Conservation (phyloP, 2,329 filamentous ascomycete species). For the Ophiostoma ulmi region DNA sequence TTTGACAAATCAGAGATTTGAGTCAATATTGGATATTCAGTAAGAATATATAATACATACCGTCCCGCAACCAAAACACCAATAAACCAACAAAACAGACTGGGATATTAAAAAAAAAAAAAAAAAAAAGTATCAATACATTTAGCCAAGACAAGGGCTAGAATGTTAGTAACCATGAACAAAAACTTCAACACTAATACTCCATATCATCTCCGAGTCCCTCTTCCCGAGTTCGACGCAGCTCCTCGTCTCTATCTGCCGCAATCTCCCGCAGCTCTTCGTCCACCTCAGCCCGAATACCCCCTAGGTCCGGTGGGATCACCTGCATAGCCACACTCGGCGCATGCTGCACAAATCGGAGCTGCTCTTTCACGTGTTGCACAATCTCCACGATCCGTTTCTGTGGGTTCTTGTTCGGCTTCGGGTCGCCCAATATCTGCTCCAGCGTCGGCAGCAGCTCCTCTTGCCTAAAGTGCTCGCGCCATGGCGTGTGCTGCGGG, state of each 20-base stretch:
- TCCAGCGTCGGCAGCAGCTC: constrained; percentile 85
- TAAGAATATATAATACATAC: neutral
- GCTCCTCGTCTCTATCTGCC: constrained; percentile 40
- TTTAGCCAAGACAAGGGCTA: neutral
- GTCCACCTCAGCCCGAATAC: constrained; percentile 64
- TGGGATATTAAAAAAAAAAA: too few species aligned
- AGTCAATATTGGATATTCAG: neutral
- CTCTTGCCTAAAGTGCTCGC: constrained; percentile 81
- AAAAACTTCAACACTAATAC: constrained; percentile 17
- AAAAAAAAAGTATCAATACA: too few species aligned
- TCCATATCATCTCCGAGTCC: constrained; percentile 56
- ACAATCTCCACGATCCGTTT: constrained; percentile 73
- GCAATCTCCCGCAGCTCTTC: constrained; percentile 57
- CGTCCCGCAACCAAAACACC: neutral
- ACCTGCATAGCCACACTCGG: constrained; percentile 81
- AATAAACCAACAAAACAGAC: neutral
- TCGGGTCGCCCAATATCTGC: constrained; percentile 60
- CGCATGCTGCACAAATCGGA: constrained; percentile 76
- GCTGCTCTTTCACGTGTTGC: constrained; percentile 73
- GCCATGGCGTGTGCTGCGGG: constrained; percentile 75
- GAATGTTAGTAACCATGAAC: too few species aligned
- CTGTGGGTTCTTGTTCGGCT: constrained; percentile 72
- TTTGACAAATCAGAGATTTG: too few species aligned
- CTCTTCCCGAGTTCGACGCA: constrained; percentile 52
- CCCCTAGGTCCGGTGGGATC: constrained; percentile 71